Conservation (phyloP, 1,284 basidiomycete genomes). For the Inonotus obliquus region DNA sequence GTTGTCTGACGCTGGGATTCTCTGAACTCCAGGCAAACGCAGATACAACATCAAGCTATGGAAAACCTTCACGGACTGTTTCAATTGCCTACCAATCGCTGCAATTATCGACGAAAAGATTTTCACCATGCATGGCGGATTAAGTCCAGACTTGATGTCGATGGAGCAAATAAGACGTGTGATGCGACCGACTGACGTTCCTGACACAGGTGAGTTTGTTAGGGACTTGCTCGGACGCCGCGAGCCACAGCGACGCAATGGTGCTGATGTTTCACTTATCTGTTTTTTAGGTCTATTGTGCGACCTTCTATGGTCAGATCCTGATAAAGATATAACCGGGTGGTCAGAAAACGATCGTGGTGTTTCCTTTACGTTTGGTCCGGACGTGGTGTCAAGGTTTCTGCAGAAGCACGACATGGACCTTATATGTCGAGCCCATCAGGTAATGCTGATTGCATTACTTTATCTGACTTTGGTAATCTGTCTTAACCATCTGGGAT, state of each 20-base stretch:
- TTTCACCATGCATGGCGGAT: constrained; percentile 90
- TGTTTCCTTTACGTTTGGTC: constrained; percentile 98
- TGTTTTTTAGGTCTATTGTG: constrained; percentile 73
- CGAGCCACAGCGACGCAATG: background rate
- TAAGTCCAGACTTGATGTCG: constrained; percentile 95
- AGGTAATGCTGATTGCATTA: constrained; percentile 48
- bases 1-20: constrained; percentile 7
- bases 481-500: background rate
- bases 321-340: constrained; percentile 98
- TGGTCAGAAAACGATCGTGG: constrained; percentile 99
- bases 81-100: constrained; percentile 93
- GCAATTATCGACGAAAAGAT: constrained; percentile 98
- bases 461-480: constrained; percentile 7
- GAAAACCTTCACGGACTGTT: constrained; percentile 98
- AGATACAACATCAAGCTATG: constrained; percentile 97
- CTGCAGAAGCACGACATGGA: constrained; percentile 99
- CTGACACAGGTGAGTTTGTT: constrained; percentile 80
- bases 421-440: constrained; percentile 96
- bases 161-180: constrained; percentile 99
- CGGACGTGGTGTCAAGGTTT: constrained; percentile 96
- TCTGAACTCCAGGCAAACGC: constrained; percentile 73
- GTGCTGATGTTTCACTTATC: background rate
- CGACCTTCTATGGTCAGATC: constrained; percentile 98
- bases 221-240: background rate
- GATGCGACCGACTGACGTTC: constrained; percentile 98